Evolutionary conservation across 768 basidiomycete species (phyloP).

Genomic region (Russula sp.): DNA sequence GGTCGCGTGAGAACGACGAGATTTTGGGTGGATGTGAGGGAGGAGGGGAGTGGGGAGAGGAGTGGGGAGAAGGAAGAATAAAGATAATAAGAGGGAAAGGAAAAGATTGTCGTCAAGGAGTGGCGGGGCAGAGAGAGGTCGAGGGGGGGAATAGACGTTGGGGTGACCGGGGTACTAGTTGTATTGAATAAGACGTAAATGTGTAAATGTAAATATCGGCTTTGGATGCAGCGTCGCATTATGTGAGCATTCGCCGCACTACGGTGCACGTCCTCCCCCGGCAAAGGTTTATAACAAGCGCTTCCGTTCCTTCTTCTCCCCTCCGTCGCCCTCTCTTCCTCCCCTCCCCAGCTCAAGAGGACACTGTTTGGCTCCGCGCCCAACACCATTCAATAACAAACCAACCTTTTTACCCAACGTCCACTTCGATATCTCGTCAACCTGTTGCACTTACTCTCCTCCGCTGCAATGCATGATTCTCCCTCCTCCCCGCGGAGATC

Average conservation of each 20-base stretch:
- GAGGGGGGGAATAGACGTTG: neutral
- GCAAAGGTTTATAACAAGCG: slow-evolving; percentile 29
- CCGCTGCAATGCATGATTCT: slow-evolving; percentile 37
- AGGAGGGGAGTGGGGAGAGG: neutral
- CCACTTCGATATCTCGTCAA: slow-evolving; percentile 29
- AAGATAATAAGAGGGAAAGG: too few relatives aligned
- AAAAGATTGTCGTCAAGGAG: slow-evolving; percentile 13
- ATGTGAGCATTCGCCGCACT: slow-evolving; percentile 30
- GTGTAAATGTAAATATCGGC: slow-evolving; percentile 19
- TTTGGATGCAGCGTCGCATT: slow-evolving; percentile 10
- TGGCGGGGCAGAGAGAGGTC: neutral
- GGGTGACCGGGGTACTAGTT: slow-evolving; percentile 10
- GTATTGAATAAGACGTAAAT: slow-evolving; percentile 9
- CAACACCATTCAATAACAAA: slow-evolving; percentile 16
- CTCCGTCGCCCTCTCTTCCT: slow-evolving; percentile 32
- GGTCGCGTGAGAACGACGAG: neutral
- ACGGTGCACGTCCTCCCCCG: slow-evolving; percentile 22
- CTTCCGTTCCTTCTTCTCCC: slow-evolving; percentile 27
- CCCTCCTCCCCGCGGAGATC: slow-evolving; percentile 37
- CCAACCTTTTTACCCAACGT: neutral
- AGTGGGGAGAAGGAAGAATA: too few relatives aligned
- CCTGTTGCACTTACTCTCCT: slow-evolving; percentile 30
- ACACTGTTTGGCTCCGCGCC: slow-evolving; percentile 30
- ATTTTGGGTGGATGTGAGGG: neutral
- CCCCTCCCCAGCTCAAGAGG: slow-evolving; percentile 13